These are phyloP conservation scores for Cystofilobasidium macerans DNA, from an alignment of 768 basidiomycete species.

Conservation along the genomic window DNA sequence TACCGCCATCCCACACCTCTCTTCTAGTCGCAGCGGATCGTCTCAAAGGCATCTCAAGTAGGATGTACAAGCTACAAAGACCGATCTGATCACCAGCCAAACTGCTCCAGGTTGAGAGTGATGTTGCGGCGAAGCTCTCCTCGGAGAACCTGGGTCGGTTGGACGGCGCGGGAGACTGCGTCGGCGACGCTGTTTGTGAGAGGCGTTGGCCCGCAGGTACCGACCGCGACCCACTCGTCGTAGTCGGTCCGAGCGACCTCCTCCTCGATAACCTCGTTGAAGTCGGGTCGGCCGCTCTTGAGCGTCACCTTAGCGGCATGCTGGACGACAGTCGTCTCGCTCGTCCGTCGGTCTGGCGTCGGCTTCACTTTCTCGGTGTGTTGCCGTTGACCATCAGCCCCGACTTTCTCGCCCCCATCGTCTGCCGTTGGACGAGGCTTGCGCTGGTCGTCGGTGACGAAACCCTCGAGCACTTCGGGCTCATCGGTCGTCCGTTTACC, in stretches of 20 bases:
- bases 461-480: conserved; percentile 14
- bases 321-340: conserved; percentile 7
- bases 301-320: conserved; percentile 12
- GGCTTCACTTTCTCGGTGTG: neutral
- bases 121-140: conserved; percentile 24
- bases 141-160: conserved; percentile 10
- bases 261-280: conserved; percentile 12
- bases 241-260: conserved; percentile 19
- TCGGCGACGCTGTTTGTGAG: too few relatives aligned
- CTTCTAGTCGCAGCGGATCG: too few relatives aligned
- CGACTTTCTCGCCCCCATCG: neutral
- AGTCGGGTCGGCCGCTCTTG: conserved; percentile 22
- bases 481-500: conserved; percentile 22
- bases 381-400: neutral
- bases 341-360: neutral
- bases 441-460: conserved; percentile 24
- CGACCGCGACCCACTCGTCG: conserved; percentile 24
- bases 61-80: too few relatives aligned
- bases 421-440: neutral
- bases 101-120: conserved; percentile 13
- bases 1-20: too few relatives aligned
- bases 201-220: conserved; percentile 25
- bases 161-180: conserved; percentile 20
- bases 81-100: neutral
- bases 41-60: too few relatives aligned